Base-by-base conservation (phyloP, 208 protist genomes). In the Leptomonas seymouri region DNA sequence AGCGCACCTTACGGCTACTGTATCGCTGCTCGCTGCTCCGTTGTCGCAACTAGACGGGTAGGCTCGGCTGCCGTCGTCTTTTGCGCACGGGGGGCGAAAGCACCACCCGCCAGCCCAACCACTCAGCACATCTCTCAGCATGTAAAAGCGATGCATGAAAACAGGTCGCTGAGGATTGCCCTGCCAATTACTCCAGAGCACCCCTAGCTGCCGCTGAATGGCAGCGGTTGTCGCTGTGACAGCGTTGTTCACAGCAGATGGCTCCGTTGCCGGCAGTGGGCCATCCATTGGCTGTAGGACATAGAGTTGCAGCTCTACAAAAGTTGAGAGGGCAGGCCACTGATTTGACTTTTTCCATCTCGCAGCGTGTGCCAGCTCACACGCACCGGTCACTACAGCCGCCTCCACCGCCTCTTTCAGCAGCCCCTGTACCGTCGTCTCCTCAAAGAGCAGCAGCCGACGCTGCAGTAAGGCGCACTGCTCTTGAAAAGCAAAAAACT, bases 321-420 rank as follows among this genome's bases (percentile, higher is more conserved):
- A 55, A 42, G n/a, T 71, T 3, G 64, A 39, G 21, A 77, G 39
- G 7, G 49, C 23, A 8, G 63, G 71, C 71, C 71, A 62, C 39
- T 69, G 71, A 30, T 77, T 77, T 1, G 71, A 77, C 41, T 77
- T 77, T 2, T 58, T 30, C 71, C 71, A 77, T 20, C 58, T 55
- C 4, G 51, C 56, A 0, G 64, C 42, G 15, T 54, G 42, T 12
- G 48, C 18, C 4, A 41, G 30, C 16, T 51, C 64, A 30, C 65
- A 67, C 31, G 11, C 28, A 3, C 27, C 18, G 9, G 31, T 51
- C 20, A 39, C 39, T 48, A 66, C 71, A 4, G 71, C 63, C 18
- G 46, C 1, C 30, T 61, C 60, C 44, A 58, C 54, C 2, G 70
- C 72, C 0, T 82, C 67, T 23, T 46, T 67, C 30, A 82, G 15